Evolutionary conservation across 768 basidiomycete species (phyloP).

Genomic region (Lyophyllum decastes): DNA sequence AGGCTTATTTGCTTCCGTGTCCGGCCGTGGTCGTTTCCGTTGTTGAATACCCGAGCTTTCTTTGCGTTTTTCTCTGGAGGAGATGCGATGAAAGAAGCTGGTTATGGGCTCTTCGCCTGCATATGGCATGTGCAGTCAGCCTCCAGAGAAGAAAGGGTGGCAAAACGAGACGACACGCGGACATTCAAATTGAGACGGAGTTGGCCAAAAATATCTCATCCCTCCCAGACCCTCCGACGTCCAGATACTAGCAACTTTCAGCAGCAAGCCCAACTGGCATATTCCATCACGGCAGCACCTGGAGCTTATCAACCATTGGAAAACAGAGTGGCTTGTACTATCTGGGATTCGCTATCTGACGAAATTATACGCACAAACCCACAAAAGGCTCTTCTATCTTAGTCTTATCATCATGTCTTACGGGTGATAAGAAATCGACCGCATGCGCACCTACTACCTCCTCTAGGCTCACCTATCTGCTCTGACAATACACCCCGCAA

Average conservation of each 20-base stretch:
- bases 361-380: neutral
- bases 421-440: neutral
- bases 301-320: neutral
- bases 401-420: neutral
- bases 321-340: neutral
- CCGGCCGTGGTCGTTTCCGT: slow-evolving; percentile 16
- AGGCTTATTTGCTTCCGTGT: slow-evolving; percentile 9
- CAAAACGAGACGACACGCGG: neutral
- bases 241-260: no score
- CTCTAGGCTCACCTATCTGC: no score
- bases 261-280: neutral
- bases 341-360: no score
- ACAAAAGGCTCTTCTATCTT: neutral
- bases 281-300: neutral
- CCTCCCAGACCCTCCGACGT: neutral
- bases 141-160: neutral
- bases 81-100: slow-evolving; percentile 22
- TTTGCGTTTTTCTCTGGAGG: slow-evolving; percentile 4
- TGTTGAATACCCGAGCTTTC: slow-evolving; percentile 2
- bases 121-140: slow-evolving; percentile 12
- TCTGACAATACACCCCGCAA: neutral
- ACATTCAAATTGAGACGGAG: slow-evolving; percentile 16
- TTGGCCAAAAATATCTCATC: slow-evolving; percentile 1
- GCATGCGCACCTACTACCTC: neutral
- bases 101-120: slow-evolving; percentile 24